Conservation (phyloP, 2,329 filamentous ascomycete genomes). For the Neoarthrinium moseri region DNA sequence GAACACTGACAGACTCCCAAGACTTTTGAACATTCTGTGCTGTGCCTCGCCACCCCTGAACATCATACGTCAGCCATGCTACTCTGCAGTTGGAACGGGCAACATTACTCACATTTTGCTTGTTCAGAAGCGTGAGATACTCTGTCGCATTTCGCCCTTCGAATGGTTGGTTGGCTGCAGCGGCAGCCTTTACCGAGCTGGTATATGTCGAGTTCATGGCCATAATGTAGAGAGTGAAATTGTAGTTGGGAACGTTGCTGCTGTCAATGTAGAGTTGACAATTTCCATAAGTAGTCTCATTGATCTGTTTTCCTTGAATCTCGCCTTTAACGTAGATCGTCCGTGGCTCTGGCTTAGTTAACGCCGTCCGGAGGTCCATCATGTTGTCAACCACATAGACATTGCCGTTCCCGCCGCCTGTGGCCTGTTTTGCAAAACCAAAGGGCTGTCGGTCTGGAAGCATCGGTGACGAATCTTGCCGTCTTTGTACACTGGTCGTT, state of each 20-base stretch:
- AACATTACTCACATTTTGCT: constrained; percentile 14
- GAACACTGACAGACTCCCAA: constrained; percentile 16
- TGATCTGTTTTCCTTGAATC: constrained; percentile 17
- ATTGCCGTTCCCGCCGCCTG: constrained; percentile 15
- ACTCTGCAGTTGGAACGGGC: background rate
- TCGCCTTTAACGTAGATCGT: constrained; percentile 17
- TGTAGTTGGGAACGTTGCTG: constrained; percentile 12
- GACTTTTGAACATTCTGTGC: constrained; percentile 19
- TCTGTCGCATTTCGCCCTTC: constrained; percentile 19
- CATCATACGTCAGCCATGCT: background rate
- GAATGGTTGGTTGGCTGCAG: constrained; percentile 10
- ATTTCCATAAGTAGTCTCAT: constrained; percentile 13
- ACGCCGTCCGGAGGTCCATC: constrained; percentile 15
- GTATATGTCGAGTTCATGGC: constrained; percentile 18
- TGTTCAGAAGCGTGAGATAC: constrained; percentile 15
- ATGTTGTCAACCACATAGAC: constrained; percentile 18
- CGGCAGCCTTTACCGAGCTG: constrained; percentile 14
- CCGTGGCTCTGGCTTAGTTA: constrained; percentile 13
- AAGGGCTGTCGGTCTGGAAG: constrained; percentile 18
- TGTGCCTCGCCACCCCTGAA: constrained; percentile 17
- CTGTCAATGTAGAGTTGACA: constrained; percentile 19
- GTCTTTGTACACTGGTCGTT: background rate
- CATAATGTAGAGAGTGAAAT: constrained; percentile 19
- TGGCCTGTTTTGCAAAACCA: constrained; percentile 15
- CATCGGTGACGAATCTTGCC: background rate